Evolutionary conservation across 257 asterid species (phyloP).

Genomic region (Salvia splendens): DNA sequence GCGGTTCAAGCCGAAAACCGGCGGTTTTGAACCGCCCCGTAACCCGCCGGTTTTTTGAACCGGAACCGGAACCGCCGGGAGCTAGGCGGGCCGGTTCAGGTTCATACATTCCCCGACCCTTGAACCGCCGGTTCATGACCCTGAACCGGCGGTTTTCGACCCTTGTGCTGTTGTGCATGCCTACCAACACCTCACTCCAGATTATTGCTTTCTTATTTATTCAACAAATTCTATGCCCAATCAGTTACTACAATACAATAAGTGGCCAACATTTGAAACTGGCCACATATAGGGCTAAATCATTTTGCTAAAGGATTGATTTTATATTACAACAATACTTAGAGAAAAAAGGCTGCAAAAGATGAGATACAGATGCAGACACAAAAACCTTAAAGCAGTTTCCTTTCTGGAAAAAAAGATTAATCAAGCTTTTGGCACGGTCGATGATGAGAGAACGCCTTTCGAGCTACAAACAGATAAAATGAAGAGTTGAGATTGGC

Average conservation of each 20-base stretch:
- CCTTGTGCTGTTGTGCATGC: too few species aligned
- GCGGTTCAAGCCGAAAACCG: too few species aligned
- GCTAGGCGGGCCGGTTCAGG: too few species aligned
- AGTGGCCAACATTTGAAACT: background rate
- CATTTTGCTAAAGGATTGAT: conserved; percentile 16
- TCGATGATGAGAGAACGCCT: conserved; percentile 61
- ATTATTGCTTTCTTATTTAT: conserved; percentile 4
- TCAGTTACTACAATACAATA: background rate
- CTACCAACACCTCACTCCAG: conserved; percentile 13
- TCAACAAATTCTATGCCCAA: background rate
- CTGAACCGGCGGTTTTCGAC: too few species aligned
- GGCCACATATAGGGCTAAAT: background rate
- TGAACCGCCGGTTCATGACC: too few species aligned
- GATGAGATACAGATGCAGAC: conserved; percentile 10
- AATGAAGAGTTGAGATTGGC: background rate
- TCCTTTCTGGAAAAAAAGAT: conserved; percentile 23
- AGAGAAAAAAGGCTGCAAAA: conserved; percentile 31
- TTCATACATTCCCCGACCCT: too few species aligned
- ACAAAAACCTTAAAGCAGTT: conserved; percentile 23
- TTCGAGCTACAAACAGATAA: conserved; percentile 63
- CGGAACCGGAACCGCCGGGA: too few species aligned
- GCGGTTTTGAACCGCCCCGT: too few species aligned
- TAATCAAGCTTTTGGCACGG: conserved; percentile 8
- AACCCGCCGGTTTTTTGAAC: too few species aligned
- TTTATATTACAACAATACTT: conserved; percentile 29